Percentiles rank a stretch among this genome's conserved stretches.
These are phyloP conservation scores for Primulina huaijiensis DNA, from an alignment of 257 asterid species.

Conservation along the genomic window DNA sequence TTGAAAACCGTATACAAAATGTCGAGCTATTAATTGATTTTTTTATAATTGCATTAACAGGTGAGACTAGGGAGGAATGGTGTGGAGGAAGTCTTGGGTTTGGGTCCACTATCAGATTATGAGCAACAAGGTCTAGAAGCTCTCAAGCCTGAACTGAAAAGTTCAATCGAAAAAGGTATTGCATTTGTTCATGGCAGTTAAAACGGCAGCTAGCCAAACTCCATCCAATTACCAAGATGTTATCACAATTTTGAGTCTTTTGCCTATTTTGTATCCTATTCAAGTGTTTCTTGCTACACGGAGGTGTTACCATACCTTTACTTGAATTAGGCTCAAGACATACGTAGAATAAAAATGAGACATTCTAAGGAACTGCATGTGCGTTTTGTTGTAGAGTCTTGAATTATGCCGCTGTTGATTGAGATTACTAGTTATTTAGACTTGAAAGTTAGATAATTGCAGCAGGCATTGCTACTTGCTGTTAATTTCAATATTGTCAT, in stretches of 20 bases:
- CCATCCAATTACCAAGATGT: background rate
- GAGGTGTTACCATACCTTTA: background rate
- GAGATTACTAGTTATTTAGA: background rate
- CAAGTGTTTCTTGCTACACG: background rate
- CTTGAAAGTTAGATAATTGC: background rate
- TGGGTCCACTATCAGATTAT: conserved; percentile 49
- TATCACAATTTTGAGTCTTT: background rate
- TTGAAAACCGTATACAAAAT: background rate
- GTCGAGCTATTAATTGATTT: background rate
- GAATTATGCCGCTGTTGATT: background rate
- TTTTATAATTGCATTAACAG: conserved; percentile 24
- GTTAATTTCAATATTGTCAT: too few species aligned
- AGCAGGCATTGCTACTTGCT: background rate
- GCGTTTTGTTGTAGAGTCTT: background rate
- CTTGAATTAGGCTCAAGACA: background rate
- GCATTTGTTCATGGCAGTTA: conserved; percentile 42
- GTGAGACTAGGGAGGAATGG: conserved; percentile 69
- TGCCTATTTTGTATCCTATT: background rate
- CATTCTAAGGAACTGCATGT: background rate
- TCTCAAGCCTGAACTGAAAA: conserved; percentile 50
- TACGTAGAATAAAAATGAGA: too few species aligned
- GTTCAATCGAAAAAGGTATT: conserved; percentile 66
- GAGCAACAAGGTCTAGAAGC: conserved; percentile 67
- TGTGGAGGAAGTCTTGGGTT: conserved; percentile 59
- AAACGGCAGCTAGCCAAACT: conserved; percentile 1